Evolutionary conservation across 2,329 filamentous ascomycete genomes (phyloP).

Genomic region (Ceratocystis variospora): DNA sequence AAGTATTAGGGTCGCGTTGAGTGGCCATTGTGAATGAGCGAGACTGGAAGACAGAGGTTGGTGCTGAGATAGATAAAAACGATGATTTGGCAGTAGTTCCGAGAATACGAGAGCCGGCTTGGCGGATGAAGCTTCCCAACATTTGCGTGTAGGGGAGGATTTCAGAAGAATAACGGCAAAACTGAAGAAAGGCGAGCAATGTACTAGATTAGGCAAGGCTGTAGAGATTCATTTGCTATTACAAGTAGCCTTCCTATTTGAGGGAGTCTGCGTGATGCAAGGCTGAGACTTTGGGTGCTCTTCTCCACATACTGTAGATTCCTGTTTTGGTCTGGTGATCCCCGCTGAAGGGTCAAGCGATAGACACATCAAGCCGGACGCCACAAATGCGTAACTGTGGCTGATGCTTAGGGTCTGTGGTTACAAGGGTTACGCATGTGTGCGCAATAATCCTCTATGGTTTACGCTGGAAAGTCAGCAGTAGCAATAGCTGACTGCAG

Average conservation of each 20-base stretch:
- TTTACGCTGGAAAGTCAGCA: not conserved
- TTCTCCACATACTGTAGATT: conserved; percentile 14
- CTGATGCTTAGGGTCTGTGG: not conserved
- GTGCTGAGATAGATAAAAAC: not conserved
- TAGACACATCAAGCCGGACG: not conserved
- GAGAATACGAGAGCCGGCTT: conserved; percentile 15
- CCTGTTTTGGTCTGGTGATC: conserved; percentile 15
- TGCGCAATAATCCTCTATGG: not conserved
- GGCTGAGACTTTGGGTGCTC: conserved; percentile 6
- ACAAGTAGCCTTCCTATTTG: not conserved
- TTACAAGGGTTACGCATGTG: not conserved
- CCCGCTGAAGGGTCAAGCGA: not conserved
- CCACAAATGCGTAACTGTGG: not conserved
- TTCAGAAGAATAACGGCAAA: not conserved
- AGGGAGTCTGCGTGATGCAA: conserved; percentile 8
- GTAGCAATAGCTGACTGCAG: not conserved
- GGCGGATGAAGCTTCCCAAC: conserved; percentile 15
- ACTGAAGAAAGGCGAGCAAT: not conserved
- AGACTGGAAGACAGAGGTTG: not conserved
- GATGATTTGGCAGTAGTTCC: conserved; percentile 1
- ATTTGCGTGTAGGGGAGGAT: conserved; percentile 4
- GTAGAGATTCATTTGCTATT: not conserved
- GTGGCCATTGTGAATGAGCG: conserved; percentile 14
- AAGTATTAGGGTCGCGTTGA: conserved; percentile 71
- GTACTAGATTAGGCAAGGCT: too few species aligned